These are phyloP conservation scores for Dioscorea alata DNA, from an alignment of 106 monocot genomes.

Conservation along the genomic window DNA sequence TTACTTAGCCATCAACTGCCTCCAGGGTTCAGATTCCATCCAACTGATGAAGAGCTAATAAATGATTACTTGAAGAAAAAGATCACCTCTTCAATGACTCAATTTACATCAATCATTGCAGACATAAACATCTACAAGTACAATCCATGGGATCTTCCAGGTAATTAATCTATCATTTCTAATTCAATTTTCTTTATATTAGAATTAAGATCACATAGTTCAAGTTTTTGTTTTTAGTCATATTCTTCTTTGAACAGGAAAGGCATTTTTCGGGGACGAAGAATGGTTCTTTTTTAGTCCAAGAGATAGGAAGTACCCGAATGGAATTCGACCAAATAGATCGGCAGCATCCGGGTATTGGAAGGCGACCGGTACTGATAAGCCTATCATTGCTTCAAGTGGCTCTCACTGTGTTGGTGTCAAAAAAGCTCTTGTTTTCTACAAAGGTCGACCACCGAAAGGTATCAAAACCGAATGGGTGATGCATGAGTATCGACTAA, in stretches of 20 bases:
- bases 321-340: slow-evolving; percentile 32
- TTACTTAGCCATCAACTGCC: slow-evolving; percentile 11
- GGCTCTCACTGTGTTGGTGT: slow-evolving; percentile 31
- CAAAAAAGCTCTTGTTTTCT: slow-evolving; percentile 47
- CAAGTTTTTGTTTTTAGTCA: neutral
- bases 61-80: slow-evolving; percentile 29
- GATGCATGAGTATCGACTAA: slow-evolving; percentile 70
- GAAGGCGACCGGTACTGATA: slow-evolving; percentile 45
- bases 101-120: slow-evolving; percentile 20
- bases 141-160: slow-evolving; percentile 53
- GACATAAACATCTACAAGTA: slow-evolving; percentile 40
- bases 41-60: slow-evolving; percentile 43
- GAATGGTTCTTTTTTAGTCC: slow-evolving; percentile 54
- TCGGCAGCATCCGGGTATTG: slow-evolving; percentile 32
- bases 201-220: neutral
- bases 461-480: slow-evolving; percentile 58
- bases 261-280: slow-evolving; percentile 39
- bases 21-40: slow-evolving; percentile 41
- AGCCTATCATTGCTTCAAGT: slow-evolving; percentile 28
- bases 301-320: slow-evolving; percentile 38
- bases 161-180: slow-evolving; percentile 5
- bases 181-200: neutral
- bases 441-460: slow-evolving; percentile 34
- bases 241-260: slow-evolving; percentile 17
- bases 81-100: slow-evolving; percentile 13